Conservation (phyloP, 2,329 filamentous ascomycete genomes). For the Periconia sp. region DNA sequence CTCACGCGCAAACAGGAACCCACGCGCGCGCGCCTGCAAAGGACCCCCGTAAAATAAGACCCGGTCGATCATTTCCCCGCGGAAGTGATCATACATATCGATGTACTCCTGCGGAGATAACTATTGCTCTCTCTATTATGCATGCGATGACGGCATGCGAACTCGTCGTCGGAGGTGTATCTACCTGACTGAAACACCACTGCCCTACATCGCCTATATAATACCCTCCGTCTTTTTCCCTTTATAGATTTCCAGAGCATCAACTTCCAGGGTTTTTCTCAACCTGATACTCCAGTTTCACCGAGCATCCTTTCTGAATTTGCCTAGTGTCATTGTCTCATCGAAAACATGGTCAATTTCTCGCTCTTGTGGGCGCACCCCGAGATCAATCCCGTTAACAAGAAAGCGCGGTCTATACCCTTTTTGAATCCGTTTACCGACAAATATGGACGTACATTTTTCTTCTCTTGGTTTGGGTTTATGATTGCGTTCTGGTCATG, state of each 20-base stretch:
- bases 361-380: constrained; percentile 51
- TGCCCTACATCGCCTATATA: neutral
- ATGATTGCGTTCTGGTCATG: constrained; percentile 84
- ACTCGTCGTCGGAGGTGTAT: neutral
- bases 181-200: no score
- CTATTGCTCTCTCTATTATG: neutral
- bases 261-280: no score
- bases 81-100: constrained; percentile 9
- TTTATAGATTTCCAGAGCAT: neutral
- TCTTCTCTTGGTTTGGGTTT: constrained; percentile 84
- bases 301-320: neutral
- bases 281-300: no score
- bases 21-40: neutral
- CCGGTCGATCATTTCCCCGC: constrained; percentile 13
- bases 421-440: constrained; percentile 72
- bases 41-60: no score
- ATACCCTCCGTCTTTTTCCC: neutral
- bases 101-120: constrained; percentile 15
- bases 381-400: constrained; percentile 77
- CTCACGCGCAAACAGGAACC: neutral
- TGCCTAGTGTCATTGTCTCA: neutral
- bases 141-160: neutral
- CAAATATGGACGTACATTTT: constrained; percentile 80
- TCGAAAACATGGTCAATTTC: constrained; percentile 18
- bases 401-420: constrained; percentile 77